Conservation (phyloP, 371 early-diverging fungal genomes). For the Fennellomyces sp. region DNA sequence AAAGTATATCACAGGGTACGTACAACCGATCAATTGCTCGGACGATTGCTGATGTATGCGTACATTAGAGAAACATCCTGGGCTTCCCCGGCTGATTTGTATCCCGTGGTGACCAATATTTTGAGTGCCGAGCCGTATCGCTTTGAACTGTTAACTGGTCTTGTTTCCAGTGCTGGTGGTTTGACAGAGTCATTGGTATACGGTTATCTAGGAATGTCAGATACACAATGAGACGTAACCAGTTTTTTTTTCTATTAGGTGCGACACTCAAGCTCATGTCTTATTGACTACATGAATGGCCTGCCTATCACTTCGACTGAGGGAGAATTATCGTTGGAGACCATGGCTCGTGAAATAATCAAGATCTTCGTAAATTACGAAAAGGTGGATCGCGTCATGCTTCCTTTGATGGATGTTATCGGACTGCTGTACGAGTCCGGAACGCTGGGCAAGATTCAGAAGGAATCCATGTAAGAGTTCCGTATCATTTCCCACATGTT, state of each 20-base stretch:
- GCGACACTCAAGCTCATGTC: conserved; percentile 67
- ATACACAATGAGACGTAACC: not conserved
- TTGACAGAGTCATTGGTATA: conserved; percentile 78
- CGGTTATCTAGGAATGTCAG: not conserved
- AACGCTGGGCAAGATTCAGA: conserved; percentile 37
- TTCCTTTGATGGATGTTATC: conserved; percentile 68
- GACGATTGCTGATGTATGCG: too few species aligned
- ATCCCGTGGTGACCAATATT: conserved; percentile 62
- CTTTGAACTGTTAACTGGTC: conserved; percentile 63
- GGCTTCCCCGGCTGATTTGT: conserved; percentile 69
- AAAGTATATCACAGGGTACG: conserved; percentile 27
- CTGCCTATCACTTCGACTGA: conserved; percentile 31
- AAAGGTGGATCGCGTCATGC: conserved; percentile 65
- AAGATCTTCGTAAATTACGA: conserved; percentile 48
- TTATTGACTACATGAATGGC: conserved; percentile 61
- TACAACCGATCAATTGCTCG: too few species aligned
- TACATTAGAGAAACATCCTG: conserved; percentile 61
- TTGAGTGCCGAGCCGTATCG: conserved; percentile 61
- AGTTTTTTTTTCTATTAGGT: conserved; percentile 44
- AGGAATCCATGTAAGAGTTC: conserved; percentile 36
- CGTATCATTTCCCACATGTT: not conserved
- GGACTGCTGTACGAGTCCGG: conserved; percentile 69
- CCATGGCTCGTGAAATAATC: conserved; percentile 39
- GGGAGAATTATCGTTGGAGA: conserved; percentile 20
- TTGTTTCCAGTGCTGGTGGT: conserved; percentile 81